Evolutionary conservation across 192 early-diverging fungal genomes (phyloP).

Genomic region (Linnemannia exigua): DNA sequence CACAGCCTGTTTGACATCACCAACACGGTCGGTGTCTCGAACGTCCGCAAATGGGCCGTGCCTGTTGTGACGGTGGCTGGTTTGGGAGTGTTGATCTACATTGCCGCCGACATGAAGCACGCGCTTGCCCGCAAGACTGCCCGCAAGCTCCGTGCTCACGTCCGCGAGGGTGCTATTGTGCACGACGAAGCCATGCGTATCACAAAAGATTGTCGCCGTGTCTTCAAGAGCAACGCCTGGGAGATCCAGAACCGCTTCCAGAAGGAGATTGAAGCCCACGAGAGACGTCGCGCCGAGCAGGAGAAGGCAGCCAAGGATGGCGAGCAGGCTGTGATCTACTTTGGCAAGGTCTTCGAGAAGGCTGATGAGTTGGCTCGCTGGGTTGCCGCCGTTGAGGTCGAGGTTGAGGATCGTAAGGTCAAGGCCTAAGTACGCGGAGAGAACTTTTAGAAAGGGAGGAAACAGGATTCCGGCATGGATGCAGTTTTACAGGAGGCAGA

Average conservation of each 20-base stretch:
- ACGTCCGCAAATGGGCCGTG: conserved; percentile 72
- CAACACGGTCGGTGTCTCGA: conserved; percentile 72
- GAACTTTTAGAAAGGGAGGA: neutral
- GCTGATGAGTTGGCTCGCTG: conserved; percentile 67
- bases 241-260: conserved; percentile 79
- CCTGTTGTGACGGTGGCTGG: conserved; percentile 72
- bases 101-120: conserved; percentile 78
- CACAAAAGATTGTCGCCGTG: conserved; percentile 72
- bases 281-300: conserved; percentile 72
- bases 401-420: conserved; percentile 57
- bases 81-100: conserved; percentile 71
- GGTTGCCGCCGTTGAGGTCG: conserved; percentile 59
- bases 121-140: conserved; percentile 81
- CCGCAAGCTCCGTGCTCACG: conserved; percentile 65
- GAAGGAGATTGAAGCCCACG: conserved; percentile 80
- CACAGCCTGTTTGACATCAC: conserved; percentile 61
- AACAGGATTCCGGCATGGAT: neutral
- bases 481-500: neutral
- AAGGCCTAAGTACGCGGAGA: conserved; percentile 35
- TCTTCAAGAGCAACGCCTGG: conserved; percentile 78
- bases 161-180: conserved; percentile 65
- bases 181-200: conserved; percentile 75
- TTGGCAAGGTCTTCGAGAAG: conserved; percentile 72
- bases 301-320: conserved; percentile 68
- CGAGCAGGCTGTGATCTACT: conserved; percentile 77